Evolutionary conservation across 768 basidiomycete species (phyloP).

Genomic region (Mrakia gelida): DNA sequence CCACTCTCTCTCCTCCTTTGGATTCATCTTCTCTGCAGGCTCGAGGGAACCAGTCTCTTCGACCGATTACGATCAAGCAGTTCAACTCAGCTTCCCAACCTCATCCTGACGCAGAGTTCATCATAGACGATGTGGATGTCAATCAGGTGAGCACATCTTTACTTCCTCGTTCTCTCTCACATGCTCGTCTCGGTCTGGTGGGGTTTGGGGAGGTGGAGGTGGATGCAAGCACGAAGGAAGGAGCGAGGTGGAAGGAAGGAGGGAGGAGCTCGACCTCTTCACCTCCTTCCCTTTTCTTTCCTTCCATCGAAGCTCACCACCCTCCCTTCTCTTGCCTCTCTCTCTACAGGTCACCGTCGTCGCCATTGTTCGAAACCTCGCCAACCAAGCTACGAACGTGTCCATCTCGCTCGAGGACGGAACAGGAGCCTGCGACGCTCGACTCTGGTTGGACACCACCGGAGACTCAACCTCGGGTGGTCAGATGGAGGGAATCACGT

Average conservation of each 20-base stretch:
- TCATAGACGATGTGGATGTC: constrained; percentile 71
- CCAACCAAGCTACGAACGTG: constrained; percentile 71
- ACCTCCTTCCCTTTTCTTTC: neutral
- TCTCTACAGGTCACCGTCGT: constrained; percentile 62
- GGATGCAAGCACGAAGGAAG: neutral
- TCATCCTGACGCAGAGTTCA: constrained; percentile 84
- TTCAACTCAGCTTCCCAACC: constrained; percentile 70
- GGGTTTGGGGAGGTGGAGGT: neutral
- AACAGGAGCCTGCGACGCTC: constrained; percentile 68
- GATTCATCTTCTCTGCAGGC: neutral
- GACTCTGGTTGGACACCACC: constrained; percentile 48
- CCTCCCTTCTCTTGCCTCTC: neutral
- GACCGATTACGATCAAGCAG: constrained; percentile 75
- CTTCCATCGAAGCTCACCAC: neutral
- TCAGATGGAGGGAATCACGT: constrained; percentile 26
- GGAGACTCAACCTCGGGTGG: neutral
- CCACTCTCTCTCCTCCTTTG: neutral
- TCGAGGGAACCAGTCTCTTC: constrained; percentile 47
- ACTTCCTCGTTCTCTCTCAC: neutral
- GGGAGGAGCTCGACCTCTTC: neutral
- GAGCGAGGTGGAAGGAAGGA: neutral
- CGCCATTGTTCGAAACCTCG: constrained; percentile 64
- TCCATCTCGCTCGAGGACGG: constrained; percentile 81
- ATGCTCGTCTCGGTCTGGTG: neutral
- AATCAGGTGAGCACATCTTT: constrained; percentile 58